phyloP scores from a whole-genome alignment of 139 green algal species.

The Auxenochlorella protothecoides region DNA sequence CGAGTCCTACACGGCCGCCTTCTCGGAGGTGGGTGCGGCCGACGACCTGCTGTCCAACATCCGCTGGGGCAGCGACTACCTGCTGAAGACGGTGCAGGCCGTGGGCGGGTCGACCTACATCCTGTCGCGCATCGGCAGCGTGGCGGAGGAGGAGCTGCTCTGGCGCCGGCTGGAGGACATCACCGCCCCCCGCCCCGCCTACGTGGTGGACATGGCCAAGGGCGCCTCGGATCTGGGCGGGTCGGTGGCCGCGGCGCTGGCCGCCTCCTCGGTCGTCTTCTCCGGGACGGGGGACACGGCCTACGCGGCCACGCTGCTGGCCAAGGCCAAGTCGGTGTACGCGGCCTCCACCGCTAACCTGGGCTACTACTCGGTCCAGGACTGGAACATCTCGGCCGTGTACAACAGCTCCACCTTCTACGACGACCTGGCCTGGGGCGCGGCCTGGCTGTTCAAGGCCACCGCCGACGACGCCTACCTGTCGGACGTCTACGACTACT shows the following conservation, averaged over 20 bases:
- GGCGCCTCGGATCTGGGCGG: constrained; percentile 41
- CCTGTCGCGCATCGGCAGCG: constrained; percentile 15
- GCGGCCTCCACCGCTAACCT: constrained; percentile 16
- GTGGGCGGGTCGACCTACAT: constrained; percentile 2
- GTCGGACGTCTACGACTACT: constrained; percentile 31
- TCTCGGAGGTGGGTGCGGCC: constrained; percentile 14
- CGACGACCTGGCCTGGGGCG: constrained; percentile 59
- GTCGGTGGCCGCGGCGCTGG: constrained; percentile 48
- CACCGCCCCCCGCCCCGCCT: constrained; percentile 11
- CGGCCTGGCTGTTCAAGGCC: constrained; percentile 56
- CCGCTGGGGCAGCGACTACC: constrained; percentile 57
- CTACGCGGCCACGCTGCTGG: constrained; percentile 34
- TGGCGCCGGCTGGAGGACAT: constrained; percentile 31
- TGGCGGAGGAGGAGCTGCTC: constrained; percentile 22
- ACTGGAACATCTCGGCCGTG: constrained; percentile 30
- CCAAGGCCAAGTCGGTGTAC: constrained; percentile 33
- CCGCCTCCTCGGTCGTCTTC: constrained; percentile 48
- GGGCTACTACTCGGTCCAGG: constrained; percentile 17
- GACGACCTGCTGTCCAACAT: constrained; percentile 25
- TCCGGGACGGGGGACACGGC: constrained; percentile 17
- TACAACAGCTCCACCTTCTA: constrained; percentile 46
- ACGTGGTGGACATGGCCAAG: constrained; percentile 10
- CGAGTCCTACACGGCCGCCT: constrained; percentile 43
- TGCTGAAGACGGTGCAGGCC: constrained; percentile 43
- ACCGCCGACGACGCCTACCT: constrained; percentile 46